Evolutionary conservation across 2,329 filamentous ascomycete genomes (phyloP), one percentile per base, ranked within the genome.

Genomic region (Talaromyces sp.): DNA sequence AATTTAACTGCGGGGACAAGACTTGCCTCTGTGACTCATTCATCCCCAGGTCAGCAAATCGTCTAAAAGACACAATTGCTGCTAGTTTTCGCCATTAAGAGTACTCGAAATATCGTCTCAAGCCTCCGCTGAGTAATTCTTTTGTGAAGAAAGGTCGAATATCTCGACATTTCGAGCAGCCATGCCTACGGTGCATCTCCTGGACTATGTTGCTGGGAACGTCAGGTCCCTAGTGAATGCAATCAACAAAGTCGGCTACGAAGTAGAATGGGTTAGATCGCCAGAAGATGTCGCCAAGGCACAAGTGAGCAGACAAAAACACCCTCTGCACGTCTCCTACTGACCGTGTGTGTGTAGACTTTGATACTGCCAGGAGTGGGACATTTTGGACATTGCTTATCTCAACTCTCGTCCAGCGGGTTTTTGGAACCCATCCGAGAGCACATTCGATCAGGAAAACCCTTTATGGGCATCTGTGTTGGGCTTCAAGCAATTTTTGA

Each of bases 401-500:
- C 87, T 31, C 92, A 96, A 73, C 87, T 99, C 68, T 82, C 88
- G 16, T 84, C 87, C 50, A 91, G 92, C 42, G 91, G 90, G 65
- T 99, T 93, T 77, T 81, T 94, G 60, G 89, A 91, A 63, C 90
- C 92, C 9, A 89, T 99, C 66, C 86, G 83, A 68, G 83, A 87
- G 66, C 92, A 98, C 79, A 93, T 99, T 70, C 83, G 87, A 58
- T 85, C 89, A 14, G 93, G 92, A n/a, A 98, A 98, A 78, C 92
- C 94, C 14, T 98, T 99, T 74, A 96, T 99, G 89, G 93, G 90
- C 56, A 96, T 99, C 71, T 99, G 95, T 72, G 95, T 99, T 59
- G 95, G 95, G 2, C 76, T 98, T 14, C 95, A 99, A 77, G 92
- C 91, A 0, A 81, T 99, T 0, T 98, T 97, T 72, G 83, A 91